phyloP scores from a whole-genome alignment of 1,139 yeast species.

The Arxiozyma slooffiae region DNA sequence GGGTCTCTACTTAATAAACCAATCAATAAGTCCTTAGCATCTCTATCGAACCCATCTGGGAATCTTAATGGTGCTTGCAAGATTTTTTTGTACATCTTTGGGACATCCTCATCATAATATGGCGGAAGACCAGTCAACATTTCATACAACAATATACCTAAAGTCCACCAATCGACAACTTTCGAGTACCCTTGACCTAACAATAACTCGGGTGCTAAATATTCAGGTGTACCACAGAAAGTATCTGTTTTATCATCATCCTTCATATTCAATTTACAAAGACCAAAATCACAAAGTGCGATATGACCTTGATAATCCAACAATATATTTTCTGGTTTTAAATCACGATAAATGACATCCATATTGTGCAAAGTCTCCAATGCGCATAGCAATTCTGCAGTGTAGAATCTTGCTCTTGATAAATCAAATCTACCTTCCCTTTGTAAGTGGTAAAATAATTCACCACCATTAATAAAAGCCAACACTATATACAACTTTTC shows the following conservation, averaged over 20 bases:
- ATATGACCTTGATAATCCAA: conserved; percentile 95
- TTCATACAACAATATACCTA: conserved; percentile 85
- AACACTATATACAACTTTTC: conserved; percentile 85
- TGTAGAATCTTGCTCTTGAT: conserved; percentile 83
- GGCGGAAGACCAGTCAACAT: conserved; percentile 97
- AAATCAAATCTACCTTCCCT: conserved; percentile 82
- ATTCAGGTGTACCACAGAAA: conserved; percentile 95
- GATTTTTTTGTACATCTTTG: conserved; percentile 88
- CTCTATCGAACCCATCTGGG: conserved; percentile 80
- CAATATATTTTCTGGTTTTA: conserved; percentile 90
- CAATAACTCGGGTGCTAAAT: conserved; percentile 87
- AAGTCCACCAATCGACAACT: conserved; percentile 96
- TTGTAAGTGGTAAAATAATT: conserved; percentile 87
- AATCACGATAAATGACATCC: conserved; percentile 87
- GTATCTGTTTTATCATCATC: conserved; percentile 83
- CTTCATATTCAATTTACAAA: conserved; percentile 89
- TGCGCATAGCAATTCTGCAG: conserved; percentile 88
- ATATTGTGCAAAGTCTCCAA: conserved; percentile 82
- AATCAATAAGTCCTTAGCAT: conserved; percentile 73
- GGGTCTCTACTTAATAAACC: conserved; percentile 84
- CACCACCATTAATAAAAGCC: conserved; percentile 95
- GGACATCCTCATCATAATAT: conserved; percentile 89
- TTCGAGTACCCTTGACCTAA: conserved; percentile 90
- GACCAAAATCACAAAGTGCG: conserved; percentile 93
- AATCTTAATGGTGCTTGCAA: conserved; percentile 79